phyloP scores from a whole-genome alignment of 495 filamentous ascomycete genomes.

The Tuber calosporum region DNA sequence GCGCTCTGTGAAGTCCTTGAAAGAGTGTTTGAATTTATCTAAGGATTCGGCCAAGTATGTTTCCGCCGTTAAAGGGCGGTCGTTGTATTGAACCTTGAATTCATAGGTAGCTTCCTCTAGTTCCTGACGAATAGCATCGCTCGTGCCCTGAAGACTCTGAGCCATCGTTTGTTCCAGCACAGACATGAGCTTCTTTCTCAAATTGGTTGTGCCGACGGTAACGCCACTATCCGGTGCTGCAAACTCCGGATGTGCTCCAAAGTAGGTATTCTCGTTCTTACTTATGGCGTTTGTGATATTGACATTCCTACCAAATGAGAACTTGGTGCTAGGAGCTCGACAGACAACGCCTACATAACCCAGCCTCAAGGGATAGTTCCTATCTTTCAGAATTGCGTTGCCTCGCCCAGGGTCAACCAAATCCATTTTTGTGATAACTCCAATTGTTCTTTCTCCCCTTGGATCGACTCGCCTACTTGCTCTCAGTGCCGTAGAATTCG shows the following conservation, averaged over 20 bases:
- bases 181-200: slow-evolving; percentile 93
- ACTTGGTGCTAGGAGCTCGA: slow-evolving; percentile 59
- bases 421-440: slow-evolving; percentile 99
- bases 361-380: slow-evolving; percentile 86
- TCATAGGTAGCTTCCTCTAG: slow-evolving; percentile 96
- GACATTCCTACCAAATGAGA: slow-evolving; percentile 69
- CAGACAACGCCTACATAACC: slow-evolving; percentile 97
- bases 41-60: slow-evolving; percentile 91
- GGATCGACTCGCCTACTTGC: slow-evolving; percentile 90
- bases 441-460: slow-evolving; percentile 89
- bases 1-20: slow-evolving; percentile 80
- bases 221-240: slow-evolving; percentile 62
- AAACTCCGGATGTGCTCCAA: slow-evolving; percentile 72
- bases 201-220: slow-evolving; percentile 72
- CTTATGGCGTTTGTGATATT: slow-evolving; percentile 76
- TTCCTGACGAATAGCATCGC: slow-evolving; percentile 87
- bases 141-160: slow-evolving; percentile 73
- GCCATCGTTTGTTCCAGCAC: slow-evolving; percentile 97
- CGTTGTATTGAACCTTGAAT: slow-evolving; percentile 99
- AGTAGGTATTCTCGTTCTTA: slow-evolving; percentile 82
- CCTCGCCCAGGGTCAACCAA: slow-evolving; percentile 81
- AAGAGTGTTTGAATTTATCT: slow-evolving; percentile 95
- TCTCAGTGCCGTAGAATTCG: slow-evolving; percentile 87
- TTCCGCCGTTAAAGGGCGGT: slow-evolving; percentile 86
- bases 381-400: slow-evolving; percentile 67